Conservation (phyloP, 345 rosid genomes). For the Cardiospermum halicacabum region DNA sequence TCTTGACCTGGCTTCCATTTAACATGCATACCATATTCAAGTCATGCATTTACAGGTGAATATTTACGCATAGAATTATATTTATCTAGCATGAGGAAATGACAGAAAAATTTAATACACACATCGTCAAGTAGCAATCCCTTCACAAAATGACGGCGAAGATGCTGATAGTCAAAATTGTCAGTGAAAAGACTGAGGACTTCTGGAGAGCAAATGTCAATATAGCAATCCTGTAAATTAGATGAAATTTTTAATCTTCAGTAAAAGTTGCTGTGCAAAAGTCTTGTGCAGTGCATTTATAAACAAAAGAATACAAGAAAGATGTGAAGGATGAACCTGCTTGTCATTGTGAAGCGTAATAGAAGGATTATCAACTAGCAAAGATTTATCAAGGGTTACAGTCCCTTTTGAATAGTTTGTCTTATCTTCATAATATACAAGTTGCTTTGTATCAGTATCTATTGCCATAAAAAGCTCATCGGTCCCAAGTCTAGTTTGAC, state of each 20-base stretch:
- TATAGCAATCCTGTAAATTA: conserved; percentile 74
- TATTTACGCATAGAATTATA: not conserved
- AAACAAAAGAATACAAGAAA: not conserved
- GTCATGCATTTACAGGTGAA: not conserved
- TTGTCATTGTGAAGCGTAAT: conserved; percentile 64
- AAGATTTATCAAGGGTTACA: conserved; percentile 62
- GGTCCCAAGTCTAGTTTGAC: conserved; percentile 88
- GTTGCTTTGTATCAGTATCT: conserved; percentile 90
- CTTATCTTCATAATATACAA: conserved; percentile 76
- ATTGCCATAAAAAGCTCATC: conserved; percentile 88
- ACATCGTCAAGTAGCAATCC: conserved; percentile 96
- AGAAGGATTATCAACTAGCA: conserved; percentile 62
- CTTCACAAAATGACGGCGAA: conserved; percentile 92
- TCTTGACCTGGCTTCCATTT: not conserved
- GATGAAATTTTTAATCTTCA: not conserved
- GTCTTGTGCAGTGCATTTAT: not conserved
- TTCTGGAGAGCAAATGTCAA: conserved; percentile 87
- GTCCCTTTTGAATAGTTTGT: conserved; percentile 51
- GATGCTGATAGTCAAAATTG: conserved; percentile 95
- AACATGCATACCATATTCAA: not conserved
- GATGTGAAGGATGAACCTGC: conserved; percentile 44
- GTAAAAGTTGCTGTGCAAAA: conserved; percentile 1
- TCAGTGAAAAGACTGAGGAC: conserved; percentile 93
- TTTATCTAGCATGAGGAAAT: not conserved
- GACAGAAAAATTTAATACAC: conserved; percentile 13